phyloP scores from a whole-genome alignment of 1,284 basidiomycete species.

The Leucoagaricus sp. region DNA sequence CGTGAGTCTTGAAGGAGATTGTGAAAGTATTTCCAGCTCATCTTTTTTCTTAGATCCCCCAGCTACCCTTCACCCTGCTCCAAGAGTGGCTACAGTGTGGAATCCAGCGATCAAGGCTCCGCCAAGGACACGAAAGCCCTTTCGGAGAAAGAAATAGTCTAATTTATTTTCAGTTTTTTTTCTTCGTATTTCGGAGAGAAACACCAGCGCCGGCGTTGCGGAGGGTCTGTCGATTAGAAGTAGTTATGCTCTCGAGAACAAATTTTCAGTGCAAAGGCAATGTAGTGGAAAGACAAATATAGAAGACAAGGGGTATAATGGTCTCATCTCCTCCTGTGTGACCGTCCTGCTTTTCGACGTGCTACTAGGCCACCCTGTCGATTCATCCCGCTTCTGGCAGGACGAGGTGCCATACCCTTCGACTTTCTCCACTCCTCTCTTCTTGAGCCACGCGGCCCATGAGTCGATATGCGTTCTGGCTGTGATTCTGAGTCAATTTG shows the following conservation, averaged over 20 bases:
- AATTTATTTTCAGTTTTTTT: slow-evolving; percentile 16
- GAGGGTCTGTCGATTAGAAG: neutral
- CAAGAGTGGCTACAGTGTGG: slow-evolving; percentile 13
- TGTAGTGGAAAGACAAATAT: slow-evolving; percentile 5
- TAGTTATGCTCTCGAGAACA: neutral
- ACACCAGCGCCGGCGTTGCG: too few relatives aligned
- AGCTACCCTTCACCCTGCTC: slow-evolving; percentile 10
- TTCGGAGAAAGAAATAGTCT: slow-evolving; percentile 12
- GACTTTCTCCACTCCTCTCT: slow-evolving; percentile 75
- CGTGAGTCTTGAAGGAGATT: slow-evolving; percentile 29
- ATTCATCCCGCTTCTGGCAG: slow-evolving; percentile 58
- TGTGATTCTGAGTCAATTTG: slow-evolving; percentile 43
- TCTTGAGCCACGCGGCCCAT: slow-evolving; percentile 69
- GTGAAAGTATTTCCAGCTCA: neutral
- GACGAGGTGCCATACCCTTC: slow-evolving; percentile 62
- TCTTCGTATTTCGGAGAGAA: slow-evolving; percentile 12
- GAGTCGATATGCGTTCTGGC: slow-evolving; percentile 62
- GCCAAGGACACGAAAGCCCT: slow-evolving; percentile 7
- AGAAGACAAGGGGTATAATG: slow-evolving; percentile 14
- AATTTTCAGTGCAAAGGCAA: neutral
- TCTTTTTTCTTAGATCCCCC: slow-evolving; percentile 3
- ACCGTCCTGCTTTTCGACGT: slow-evolving; percentile 63
- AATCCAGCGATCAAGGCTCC: slow-evolving; percentile 2
- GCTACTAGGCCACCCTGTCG: slow-evolving; percentile 63
- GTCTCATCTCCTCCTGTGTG: slow-evolving; percentile 64